Percentiles rank a stretch among this genome's conserved stretches.
These are phyloP conservation scores for Musa beccarii DNA, from an alignment of 176 grass and related monocot genomes.

Conservation along the genomic window DNA sequence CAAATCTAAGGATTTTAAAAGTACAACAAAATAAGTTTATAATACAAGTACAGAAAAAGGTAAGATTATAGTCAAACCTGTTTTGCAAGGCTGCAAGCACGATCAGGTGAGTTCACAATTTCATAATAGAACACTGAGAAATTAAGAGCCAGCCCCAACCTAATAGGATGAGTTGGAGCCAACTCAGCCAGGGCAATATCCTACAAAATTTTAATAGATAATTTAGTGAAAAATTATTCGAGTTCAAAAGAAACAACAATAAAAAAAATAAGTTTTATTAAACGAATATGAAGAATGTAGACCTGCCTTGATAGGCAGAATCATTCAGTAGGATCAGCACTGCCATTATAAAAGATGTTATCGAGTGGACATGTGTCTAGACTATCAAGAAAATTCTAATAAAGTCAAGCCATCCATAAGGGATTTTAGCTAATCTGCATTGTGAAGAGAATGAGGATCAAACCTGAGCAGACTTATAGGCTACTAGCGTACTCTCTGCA, in stretches of 20 bases:
- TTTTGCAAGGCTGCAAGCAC: slow-evolving; percentile 80
- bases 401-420: not conserved
- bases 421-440: not conserved
- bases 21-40: too few species aligned
- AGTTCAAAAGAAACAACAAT: not conserved
- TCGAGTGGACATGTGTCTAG: not conserved
- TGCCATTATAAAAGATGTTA: not conserved
- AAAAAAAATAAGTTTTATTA: slow-evolving; percentile 1
- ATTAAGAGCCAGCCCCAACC: slow-evolving; percentile 80
- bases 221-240: slow-evolving; percentile 6
- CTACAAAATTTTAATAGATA: slow-evolving; percentile 26
- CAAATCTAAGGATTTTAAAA: too few species aligned
- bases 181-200: slow-evolving; percentile 74
- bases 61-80: slow-evolving; percentile 36
- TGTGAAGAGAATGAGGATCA: slow-evolving; percentile 11
- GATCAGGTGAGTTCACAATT: slow-evolving; percentile 80
- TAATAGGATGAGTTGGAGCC: slow-evolving; percentile 76
- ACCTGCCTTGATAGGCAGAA: not conserved
- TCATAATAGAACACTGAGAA: slow-evolving; percentile 93
- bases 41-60: not conserved
- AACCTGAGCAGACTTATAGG: slow-evolving; percentile 79
- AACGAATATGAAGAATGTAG: too few species aligned
- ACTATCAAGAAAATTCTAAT: not conserved
- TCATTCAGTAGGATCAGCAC: not conserved
- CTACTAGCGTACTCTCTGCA: slow-evolving; percentile 56